Evolutionary conservation across 371 early-diverging fungal species (phyloP).

Genomic region (Lichtheimia corymbifera): DNA sequence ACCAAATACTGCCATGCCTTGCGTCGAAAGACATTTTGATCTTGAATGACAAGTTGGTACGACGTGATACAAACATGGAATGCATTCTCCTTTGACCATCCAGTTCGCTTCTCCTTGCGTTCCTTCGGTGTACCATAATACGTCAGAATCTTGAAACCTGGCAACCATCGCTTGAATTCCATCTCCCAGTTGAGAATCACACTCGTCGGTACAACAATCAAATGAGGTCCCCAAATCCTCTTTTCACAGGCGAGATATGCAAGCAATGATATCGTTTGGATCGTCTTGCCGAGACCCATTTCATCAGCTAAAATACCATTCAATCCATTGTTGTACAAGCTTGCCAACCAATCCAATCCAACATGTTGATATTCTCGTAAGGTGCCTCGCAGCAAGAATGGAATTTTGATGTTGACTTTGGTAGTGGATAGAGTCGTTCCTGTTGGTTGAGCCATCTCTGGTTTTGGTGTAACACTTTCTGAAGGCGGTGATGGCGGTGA

Average conservation of each 20-base stretch:
- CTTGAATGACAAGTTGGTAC: conserved; percentile 82
- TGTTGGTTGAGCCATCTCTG: conserved; percentile 21
- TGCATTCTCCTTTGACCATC: conserved; percentile 81
- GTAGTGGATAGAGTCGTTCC: conserved; percentile 39
- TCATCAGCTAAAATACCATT: conserved; percentile 99
- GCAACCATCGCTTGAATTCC: conserved; percentile 93
- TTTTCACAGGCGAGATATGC: conserved; percentile 76
- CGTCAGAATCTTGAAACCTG: conserved; percentile 82
- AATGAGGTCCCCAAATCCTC: conserved; percentile 83
- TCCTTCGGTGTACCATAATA: conserved; percentile 83
- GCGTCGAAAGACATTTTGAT: conserved; percentile 77
- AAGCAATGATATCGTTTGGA: conserved; percentile 92
- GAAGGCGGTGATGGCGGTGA: neutral
- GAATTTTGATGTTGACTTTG: conserved; percentile 55
- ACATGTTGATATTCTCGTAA: conserved; percentile 80
- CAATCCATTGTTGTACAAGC: conserved; percentile 89
- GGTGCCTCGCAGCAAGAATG: conserved; percentile 63
- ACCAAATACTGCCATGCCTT: conserved; percentile 87
- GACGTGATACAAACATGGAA: conserved; percentile 91
- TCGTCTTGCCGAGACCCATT: conserved; percentile 97
- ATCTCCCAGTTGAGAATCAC: conserved; percentile 95
- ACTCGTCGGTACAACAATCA: conserved; percentile 91
- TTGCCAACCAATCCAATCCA: conserved; percentile 82
- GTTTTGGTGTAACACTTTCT: neutral
- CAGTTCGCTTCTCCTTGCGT: conserved; percentile 74